A percentile compares a stretch with the other conserved stretches of the same genome.
These are phyloP conservation scores for Mucor racemosus DNA, from an alignment of 371 early-diverging fungal species.

Conservation along the genomic window DNA sequence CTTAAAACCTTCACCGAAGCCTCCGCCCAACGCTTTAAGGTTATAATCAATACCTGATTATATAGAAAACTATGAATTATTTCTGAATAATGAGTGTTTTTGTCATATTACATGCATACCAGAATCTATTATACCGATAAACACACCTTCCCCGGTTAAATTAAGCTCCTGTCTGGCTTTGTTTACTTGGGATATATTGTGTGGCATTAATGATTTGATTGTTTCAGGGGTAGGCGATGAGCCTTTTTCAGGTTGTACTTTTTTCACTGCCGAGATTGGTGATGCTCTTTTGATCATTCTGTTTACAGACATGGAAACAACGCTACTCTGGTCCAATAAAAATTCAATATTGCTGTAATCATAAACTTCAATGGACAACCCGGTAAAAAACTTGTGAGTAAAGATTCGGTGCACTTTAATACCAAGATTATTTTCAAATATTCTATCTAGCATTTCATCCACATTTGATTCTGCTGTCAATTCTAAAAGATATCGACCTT, in stretches of 20 bases:
- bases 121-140: constrained; percentile 46
- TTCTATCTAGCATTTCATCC: not conserved
- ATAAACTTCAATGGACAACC: not conserved
- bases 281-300: constrained; percentile 1
- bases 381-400: not conserved
- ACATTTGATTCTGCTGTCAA: not conserved
- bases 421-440: not conserved
- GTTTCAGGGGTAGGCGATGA: not conserved
- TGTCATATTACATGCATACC: constrained; percentile 1
- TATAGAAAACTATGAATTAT: no score
- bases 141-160: constrained; percentile 29
- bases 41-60: constrained; percentile 58
- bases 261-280: not conserved
- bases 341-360: not conserved
- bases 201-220: constrained; percentile 23
- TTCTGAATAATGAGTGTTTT: no score
- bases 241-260: not conserved
- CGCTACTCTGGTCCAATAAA: not conserved
- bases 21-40: constrained; percentile 73
- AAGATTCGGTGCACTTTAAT: not conserved
- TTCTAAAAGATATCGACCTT: not conserved
- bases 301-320: not conserved
- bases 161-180: constrained; percentile 20
- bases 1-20: constrained; percentile 67
- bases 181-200: constrained; percentile 21